phyloP scores from a whole-genome alignment of 2,329 filamentous ascomycete genomes.

The Colletotrichum gigasporum region DNA sequence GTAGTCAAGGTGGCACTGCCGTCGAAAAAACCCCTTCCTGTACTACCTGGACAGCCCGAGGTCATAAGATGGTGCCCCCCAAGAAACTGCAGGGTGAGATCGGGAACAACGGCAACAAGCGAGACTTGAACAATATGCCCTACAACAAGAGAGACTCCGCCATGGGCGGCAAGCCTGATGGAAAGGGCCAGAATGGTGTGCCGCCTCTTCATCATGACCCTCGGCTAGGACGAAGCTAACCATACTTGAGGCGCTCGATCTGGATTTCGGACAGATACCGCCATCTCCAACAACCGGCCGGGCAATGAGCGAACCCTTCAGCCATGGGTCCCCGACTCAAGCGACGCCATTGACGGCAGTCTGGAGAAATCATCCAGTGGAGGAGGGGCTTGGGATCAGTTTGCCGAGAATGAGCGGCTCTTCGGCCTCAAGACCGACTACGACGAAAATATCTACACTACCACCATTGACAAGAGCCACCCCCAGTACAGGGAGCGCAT shows the following conservation, averaged over 20 bases:
- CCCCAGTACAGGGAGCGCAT: constrained; percentile 83
- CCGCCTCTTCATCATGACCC: background rate
- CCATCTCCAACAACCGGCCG: constrained; percentile 81
- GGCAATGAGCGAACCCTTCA: constrained; percentile 80
- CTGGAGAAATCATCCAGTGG: constrained; percentile 67
- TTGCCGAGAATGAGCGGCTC: constrained; percentile 85
- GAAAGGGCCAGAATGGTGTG: constrained; percentile 51
- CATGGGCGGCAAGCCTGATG: constrained; percentile 44
- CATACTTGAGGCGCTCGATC: constrained; percentile 66
- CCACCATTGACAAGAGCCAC: constrained; percentile 83
- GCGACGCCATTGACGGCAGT: constrained; percentile 73
- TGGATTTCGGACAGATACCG: constrained; percentile 85
- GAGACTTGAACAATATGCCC: constrained; percentile 43
- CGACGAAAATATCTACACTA: constrained; percentile 95
- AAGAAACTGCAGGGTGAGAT: constrained; percentile 30
- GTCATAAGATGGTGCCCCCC: constrained; percentile 24
- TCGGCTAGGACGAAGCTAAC: constrained; percentile 19
- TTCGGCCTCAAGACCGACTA: constrained; percentile 93
- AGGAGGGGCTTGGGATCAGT: constrained; percentile 84
- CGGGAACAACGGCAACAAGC: constrained; percentile 28
- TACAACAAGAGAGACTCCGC: constrained; percentile 48
- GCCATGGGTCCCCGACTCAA: constrained; percentile 78
- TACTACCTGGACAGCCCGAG: constrained; percentile 21
- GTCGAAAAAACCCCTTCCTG: constrained; percentile 17
- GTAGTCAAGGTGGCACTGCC: constrained; percentile 27